Evolutionary conservation across 345 rosid species (phyloP), one percentile per base, ranked within the genome.

Genomic region (Citropsis articulata): DNA sequence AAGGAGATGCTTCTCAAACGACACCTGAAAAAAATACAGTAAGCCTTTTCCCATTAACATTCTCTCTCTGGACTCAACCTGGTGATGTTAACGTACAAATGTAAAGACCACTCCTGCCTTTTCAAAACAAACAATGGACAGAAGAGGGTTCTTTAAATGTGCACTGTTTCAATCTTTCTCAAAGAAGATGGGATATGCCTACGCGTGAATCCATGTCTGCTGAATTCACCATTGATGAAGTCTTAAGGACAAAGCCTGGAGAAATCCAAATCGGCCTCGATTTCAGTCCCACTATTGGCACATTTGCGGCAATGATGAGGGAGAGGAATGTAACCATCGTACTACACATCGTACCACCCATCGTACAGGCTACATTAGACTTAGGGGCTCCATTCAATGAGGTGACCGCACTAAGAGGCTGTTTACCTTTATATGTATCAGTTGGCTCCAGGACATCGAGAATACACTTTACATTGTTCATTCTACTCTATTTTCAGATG

Each of bases 261-360:
- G 88, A 87, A 77, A 86, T 90, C 35, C 84, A 86, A 9, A 78
- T 87, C 0, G 90, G 91, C 65, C 83, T 90, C 22, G 89, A 90
- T 79, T 87, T 89, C 38, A 88, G 89, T 81, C 89, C 89, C 0
- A 80, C 88, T 9, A 85, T 89, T 0, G 88, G 92, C 40, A 85
- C 85, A 31, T 87, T 90, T 64, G 91, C 92, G 13, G 91, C 92
- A 12, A 81, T 86, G 40, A 87, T 90, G 92, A 87, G 71, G 80
- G 89, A 88, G 75, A 84, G 82, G 77, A 81, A 85, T 67, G 85
- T 79, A 7, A 87, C 86, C 35, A 78, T 84, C 31, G 87, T n/a
- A n/a, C n/a, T n/a, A n/a, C n/a, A n/a, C n/a, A n/a, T n/a, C n/a
- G n/a, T n/a, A n/a, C n/a, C n/a, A n/a, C n/a, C 86, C 35, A 78